These are phyloP conservation scores for Abrus pulchellus DNA, from an alignment of 306 rosid species.

Conservation along the genomic window DNA sequence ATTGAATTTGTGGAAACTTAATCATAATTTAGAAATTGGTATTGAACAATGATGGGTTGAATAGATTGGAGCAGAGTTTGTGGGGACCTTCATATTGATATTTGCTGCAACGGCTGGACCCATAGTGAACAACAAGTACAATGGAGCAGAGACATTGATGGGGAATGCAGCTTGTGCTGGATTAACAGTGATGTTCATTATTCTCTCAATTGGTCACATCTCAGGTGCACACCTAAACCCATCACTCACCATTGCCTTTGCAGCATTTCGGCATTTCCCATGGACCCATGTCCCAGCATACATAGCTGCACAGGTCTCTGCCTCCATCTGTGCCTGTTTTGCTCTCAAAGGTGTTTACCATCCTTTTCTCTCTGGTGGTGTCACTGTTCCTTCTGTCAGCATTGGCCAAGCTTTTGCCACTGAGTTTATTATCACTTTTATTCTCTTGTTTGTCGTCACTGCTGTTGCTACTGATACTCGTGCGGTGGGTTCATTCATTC, in stretches of 20 bases:
- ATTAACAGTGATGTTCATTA: constrained; percentile 82
- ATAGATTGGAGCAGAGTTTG: constrained; percentile 96
- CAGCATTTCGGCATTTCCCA: constrained; percentile 81
- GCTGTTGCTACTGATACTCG: constrained; percentile 97
- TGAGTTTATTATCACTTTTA: constrained; percentile 86
- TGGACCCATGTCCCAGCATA: constrained; percentile 94
- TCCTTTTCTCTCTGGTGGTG: constrained; percentile 84
- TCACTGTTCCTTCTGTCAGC: constrained; percentile 71
- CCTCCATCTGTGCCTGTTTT: constrained; percentile 80
- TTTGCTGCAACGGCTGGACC: constrained; percentile 93
- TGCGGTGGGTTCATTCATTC: constrained; percentile 55
- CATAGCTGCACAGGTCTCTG: constrained; percentile 81
- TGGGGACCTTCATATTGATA: constrained; percentile 90
- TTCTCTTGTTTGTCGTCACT: constrained; percentile 87
- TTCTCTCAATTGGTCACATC: constrained; percentile 91
- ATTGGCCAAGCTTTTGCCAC: constrained; percentile 82
- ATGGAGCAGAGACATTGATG: constrained; percentile 68
- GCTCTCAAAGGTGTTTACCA: constrained; percentile 82
- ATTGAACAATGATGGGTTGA: neutral
- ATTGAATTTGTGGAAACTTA: too few relatives aligned
- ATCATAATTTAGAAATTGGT: too few relatives aligned
- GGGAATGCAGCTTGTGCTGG: constrained; percentile 95
- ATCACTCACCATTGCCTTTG: constrained; percentile 90
- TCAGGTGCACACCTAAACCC: constrained; percentile 97
- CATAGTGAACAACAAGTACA: constrained; percentile 86